phyloP scores from a whole-genome alignment of 2,329 filamentous ascomycete genomes.

The Cercospora brassicicola region DNA sequence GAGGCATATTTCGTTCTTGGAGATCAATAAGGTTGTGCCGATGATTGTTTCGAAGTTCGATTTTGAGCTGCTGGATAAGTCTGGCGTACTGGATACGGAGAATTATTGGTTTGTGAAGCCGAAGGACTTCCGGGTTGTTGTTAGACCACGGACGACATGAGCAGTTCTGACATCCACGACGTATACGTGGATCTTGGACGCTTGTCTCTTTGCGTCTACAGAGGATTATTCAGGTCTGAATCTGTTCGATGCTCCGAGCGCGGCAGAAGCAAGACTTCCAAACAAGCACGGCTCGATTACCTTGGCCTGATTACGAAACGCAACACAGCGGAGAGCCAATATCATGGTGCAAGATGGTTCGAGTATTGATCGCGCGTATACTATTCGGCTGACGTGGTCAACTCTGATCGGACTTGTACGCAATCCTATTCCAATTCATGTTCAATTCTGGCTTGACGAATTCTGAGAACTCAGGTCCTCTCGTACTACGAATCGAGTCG shows the following conservation, averaged over 20 bases:
- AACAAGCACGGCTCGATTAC: no score
- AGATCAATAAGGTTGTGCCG: slow-evolving; percentile 38
- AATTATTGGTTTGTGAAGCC: slow-evolving; percentile 26
- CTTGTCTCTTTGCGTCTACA: neutral
- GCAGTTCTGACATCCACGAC: neutral
- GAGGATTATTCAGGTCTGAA: neutral
- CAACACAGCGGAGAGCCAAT: no score
- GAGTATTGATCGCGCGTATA: no score
- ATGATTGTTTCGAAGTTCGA: slow-evolving; percentile 34
- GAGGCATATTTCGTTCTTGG: slow-evolving; percentile 33
- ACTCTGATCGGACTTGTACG: no score
- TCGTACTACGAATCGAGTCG: neutral
- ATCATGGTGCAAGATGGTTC: no score
- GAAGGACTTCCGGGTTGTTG: slow-evolving; percentile 21
- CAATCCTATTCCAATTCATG: no score
- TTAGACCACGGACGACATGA: neutral
- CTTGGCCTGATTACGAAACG: no score
- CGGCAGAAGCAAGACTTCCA: no score
- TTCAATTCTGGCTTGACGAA: neutral
- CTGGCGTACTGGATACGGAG: slow-evolving; percentile 13
- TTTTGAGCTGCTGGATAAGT: slow-evolving; percentile 14
- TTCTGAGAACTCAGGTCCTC: neutral
- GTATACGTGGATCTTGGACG: no score
- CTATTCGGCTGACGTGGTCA: no score
- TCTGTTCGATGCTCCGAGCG: no score